Percentiles rank a stretch among this genome's conserved stretches.
Conservation (phyloP, 352 stramenopile genomes). For the Thraustochytrium striatum region DNA sequence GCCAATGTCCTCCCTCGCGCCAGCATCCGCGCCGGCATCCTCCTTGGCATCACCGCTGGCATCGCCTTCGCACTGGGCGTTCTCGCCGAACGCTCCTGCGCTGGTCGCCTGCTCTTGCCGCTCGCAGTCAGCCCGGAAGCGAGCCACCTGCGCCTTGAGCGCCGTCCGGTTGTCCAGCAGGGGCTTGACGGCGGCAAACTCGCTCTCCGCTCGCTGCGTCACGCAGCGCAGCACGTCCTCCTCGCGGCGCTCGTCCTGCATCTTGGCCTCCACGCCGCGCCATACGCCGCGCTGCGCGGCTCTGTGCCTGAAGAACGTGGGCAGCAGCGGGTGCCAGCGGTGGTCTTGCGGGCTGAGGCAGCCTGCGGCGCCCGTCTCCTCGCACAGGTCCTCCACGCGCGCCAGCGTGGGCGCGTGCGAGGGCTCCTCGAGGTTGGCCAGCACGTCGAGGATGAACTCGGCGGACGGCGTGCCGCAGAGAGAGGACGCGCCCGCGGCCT, state of each 20-base stretch:
- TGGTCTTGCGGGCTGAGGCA: not conserved
- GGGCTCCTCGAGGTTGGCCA: not conserved
- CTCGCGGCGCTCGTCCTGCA: not conserved
- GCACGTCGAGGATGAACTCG: conserved; percentile 47
- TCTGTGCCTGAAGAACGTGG: not conserved
- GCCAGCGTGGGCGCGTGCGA: not conserved
- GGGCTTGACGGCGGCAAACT: not conserved
- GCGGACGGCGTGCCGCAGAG: not conserved
- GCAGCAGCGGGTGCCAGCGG: conserved; percentile 9
- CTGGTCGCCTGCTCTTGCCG: not conserved
- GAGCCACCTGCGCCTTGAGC: not conserved
- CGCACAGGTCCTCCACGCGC: not conserved
- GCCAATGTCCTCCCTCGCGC: too few species aligned
- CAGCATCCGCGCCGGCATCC: too few species aligned
- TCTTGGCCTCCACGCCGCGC: not conserved
- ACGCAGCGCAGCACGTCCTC: conserved; percentile 31
- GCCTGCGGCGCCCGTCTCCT: not conserved
- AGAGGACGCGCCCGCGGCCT: not conserved
- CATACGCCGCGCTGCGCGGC: not conserved
- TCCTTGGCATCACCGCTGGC: too few species aligned
- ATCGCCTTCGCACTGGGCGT: too few species aligned
- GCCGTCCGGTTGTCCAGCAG: not conserved
- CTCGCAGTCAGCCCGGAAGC: not conserved
- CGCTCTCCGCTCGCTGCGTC: not conserved
- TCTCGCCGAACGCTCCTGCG: too few species aligned